Conservation (phyloP, 148 eudicot genomes). For the Vaccinium myrtillus region DNA sequence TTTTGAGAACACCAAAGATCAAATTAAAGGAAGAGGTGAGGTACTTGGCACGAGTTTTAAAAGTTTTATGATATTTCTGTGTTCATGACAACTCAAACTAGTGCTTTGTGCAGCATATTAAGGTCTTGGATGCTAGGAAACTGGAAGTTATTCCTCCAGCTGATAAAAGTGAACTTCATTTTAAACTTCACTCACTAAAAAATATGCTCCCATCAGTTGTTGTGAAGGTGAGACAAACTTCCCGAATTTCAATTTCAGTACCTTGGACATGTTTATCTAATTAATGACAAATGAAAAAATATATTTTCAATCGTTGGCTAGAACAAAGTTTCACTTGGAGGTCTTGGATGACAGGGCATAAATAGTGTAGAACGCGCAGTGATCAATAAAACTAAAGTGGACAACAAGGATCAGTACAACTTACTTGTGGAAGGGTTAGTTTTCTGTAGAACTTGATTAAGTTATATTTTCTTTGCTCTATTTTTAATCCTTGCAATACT, state of each 20-base stretch:
- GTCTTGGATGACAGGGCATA: slow-evolving; percentile 60
- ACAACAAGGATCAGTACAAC: slow-evolving; percentile 44
- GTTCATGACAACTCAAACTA: slow-evolving; percentile 19
- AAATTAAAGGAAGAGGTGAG: slow-evolving; percentile 48
- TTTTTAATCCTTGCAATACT: neutral
- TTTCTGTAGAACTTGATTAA: neutral
- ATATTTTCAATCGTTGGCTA: neutral
- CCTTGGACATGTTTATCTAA: neutral
- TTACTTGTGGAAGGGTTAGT: slow-evolving; percentile 91
- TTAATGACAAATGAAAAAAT: neutral
- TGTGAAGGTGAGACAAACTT: slow-evolving; percentile 59
- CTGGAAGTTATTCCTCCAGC: slow-evolving; percentile 47
- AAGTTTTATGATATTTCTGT: neutral
- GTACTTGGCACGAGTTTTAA: neutral
- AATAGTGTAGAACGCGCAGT: slow-evolving; percentile 75
- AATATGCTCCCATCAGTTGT: slow-evolving; percentile 63
- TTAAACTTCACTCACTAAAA: slow-evolving; percentile 56
- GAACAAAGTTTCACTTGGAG: slow-evolving; percentile 4
- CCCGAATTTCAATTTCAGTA: neutral
- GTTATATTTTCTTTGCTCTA: neutral
- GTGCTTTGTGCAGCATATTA: slow-evolving; percentile 53
- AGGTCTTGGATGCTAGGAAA: slow-evolving; percentile 47
- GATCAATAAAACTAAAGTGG: slow-evolving; percentile 40
- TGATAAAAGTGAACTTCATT: slow-evolving; percentile 53
- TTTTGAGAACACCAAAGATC: slow-evolving; percentile 38